Evolutionary conservation across 192 early-diverging fungal species (phyloP), one percentile per base, ranked within the genome.

Genomic region (Coemansia sp.): DNA sequence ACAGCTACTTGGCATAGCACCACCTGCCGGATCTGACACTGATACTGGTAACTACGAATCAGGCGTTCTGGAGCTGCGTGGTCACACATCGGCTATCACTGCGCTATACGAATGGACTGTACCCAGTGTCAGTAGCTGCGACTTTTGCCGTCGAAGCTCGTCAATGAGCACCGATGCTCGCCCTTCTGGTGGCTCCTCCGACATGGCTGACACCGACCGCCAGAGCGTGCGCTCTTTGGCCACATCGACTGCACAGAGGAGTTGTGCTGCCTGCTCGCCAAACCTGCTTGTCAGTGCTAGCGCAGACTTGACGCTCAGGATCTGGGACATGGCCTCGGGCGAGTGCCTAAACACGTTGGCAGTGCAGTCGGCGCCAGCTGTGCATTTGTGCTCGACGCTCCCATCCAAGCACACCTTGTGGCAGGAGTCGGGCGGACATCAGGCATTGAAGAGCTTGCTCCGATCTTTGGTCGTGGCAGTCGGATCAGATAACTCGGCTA

Each of bases 261-360:
- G 55, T 14, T 58, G 55, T 32, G 3, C 55, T 17, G 30, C 55
- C 1, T 58, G 55, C 16, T 58, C 55, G 0, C 55, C 55, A 32
- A 62, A 30, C 16, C 49, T 77, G 26, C 63, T 83, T 63, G 42
- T 83, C 30, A 83, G 80, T 37, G 82, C 82, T 37, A 75, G 77
- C 64, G 76, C 70, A n/a, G 82, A 84, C 19, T 49, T 84, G 58
- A 76, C 73, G 17, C 44, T 84, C 46, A 67, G 74, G 37, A 64
- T 84, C 55, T 84, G 82, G 82, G 62, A 76, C 28, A 23, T 60
- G 39, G 53, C 23, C 39, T 50, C 73, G 1, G 71, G 69, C 17
- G 69, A 66, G 7, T 72, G 67, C 38, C 64, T 84, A 33, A 63
- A 59, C 64, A 62, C 62, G 11, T 40, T 79, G n/a, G 63, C 77